Percentiles rank a stretch among this genome's conserved stretches.
Conservation (phyloP, 176 grass and related monocot genomes). For the Coix lacrymajobi region DNA sequence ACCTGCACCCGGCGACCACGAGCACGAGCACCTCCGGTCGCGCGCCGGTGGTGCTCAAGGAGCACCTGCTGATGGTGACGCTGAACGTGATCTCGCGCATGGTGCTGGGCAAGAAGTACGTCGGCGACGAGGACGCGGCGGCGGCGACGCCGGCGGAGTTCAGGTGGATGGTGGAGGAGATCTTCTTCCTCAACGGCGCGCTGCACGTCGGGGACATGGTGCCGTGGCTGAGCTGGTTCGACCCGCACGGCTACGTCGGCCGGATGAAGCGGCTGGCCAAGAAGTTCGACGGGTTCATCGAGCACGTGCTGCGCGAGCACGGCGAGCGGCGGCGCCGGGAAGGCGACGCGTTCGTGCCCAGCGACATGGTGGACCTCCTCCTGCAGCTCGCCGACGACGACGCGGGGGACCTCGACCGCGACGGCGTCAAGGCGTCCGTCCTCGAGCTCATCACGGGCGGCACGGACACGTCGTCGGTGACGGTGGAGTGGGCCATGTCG, state of each 20-base stretch:
- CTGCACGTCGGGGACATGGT: neutral
- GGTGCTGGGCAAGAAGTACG: constrained; percentile 6
- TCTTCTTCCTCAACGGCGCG: neutral
- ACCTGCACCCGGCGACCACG: neutral
- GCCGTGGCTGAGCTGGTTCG: neutral
- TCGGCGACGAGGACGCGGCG: neutral
- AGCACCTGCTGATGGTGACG: neutral
- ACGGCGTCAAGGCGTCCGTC: neutral
- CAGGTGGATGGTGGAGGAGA: neutral
- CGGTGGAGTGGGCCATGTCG: constrained; percentile 38
- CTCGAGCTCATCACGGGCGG: constrained; percentile 18
- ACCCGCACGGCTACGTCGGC: neutral
- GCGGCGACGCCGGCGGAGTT: neutral
- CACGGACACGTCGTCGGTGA: constrained; percentile 23
- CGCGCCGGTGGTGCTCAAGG: neutral
- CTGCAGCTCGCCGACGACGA: neutral
- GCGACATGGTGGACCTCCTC: neutral
- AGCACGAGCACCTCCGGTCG: no score
- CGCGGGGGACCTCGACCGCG: neutral
- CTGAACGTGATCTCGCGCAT: neutral
- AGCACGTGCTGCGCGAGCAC: neutral
- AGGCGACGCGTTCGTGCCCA: neutral
- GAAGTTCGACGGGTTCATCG: neutral
- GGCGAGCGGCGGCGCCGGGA: neutral
- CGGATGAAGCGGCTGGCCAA: neutral